These are phyloP conservation scores for Aspergillus caelatus DNA, from an alignment of 2,329 filamentous ascomycete genomes.

Conservation along the genomic window DNA sequence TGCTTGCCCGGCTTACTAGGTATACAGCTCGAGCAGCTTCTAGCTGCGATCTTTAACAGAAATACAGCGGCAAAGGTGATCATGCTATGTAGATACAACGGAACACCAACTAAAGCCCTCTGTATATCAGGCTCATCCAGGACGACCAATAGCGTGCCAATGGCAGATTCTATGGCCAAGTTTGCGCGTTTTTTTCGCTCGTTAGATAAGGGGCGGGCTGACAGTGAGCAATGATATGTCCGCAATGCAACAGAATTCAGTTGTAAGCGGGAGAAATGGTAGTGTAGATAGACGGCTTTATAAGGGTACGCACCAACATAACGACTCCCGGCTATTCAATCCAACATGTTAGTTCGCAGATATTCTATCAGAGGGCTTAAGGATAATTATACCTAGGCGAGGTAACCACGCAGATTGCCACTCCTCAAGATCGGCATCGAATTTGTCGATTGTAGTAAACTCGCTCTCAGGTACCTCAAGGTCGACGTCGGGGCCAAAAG, in stretches of 20 bases:
- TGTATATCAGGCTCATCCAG: conserved; percentile 49
- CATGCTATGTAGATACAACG: conserved; percentile 51
- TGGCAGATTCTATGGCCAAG: conserved; percentile 47
- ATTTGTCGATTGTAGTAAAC: conserved; percentile 44
- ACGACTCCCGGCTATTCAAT: conserved; percentile 44
- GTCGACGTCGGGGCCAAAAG: conserved; percentile 48
- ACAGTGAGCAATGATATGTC: conserved; percentile 45
- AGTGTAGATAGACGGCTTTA: conserved; percentile 54
- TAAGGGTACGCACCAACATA: conserved; percentile 54
- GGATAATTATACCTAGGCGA: conserved; percentile 33
- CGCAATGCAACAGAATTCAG: conserved; percentile 55
- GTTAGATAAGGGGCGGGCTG: conserved; percentile 43
- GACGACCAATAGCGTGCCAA: conserved; percentile 45
- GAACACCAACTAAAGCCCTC: conserved; percentile 45
- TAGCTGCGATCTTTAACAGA: conserved; percentile 48
- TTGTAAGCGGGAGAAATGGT: conserved; percentile 55
- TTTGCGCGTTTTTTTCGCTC: conserved; percentile 50
- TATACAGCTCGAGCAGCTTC: conserved; percentile 38
- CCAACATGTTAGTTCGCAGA: background rate
- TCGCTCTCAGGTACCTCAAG: conserved; percentile 44
- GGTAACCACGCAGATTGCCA: conserved; percentile 42
- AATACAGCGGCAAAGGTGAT: conserved; percentile 52
- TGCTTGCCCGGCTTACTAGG: conserved; percentile 39
- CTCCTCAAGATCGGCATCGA: conserved; percentile 42
- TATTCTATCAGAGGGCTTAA: background rate